Conservation (phyloP, 228 moss, liverwort and hornwort species). For the Sphagnum fallax region DNA sequence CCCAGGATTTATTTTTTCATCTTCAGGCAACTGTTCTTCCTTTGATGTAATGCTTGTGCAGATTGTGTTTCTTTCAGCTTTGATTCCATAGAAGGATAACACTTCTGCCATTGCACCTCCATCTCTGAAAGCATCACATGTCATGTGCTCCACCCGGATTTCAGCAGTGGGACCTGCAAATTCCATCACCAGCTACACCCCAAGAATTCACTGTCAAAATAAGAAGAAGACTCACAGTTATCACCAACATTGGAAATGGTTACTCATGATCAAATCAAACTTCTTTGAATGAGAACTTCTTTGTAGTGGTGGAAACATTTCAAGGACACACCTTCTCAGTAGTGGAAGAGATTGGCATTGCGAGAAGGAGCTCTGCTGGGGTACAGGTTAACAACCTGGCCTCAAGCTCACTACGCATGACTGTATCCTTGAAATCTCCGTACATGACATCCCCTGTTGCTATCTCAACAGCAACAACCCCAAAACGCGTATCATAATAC, state of each 20-base stretch:
- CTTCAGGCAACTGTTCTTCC: conserved; percentile 10
- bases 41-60: background rate
- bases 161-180: conserved; percentile 79
- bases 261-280: background rate
- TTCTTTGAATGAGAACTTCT: background rate
- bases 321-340: conserved; percentile 71
- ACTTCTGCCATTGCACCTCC: conserved; percentile 94
- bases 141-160: conserved; percentile 73
- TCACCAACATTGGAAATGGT: too few species aligned
- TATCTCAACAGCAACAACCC: conserved; percentile 84
- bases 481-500: conserved; percentile 62
- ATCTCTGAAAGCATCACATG: conserved; percentile 77
- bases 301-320: background rate
- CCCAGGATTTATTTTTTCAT: conserved; percentile 43
- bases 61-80: conserved; percentile 17
- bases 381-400: conserved; percentile 72
- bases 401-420: conserved; percentile 84
- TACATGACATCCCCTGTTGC: conserved; percentile 93
- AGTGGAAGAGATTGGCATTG: conserved; percentile 68
- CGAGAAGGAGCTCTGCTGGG: conserved; percentile 83
- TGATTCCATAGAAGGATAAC: conserved; percentile 58
- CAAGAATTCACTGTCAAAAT: conserved; percentile 13
- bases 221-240: background rate
- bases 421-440: conserved; percentile 74
- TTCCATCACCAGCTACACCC: conserved; percentile 67